These are phyloP conservation scores for Suhomyces tanzawaensis DNA, from an alignment of 805 yeast genomes.

Conservation along the genomic window DNA sequence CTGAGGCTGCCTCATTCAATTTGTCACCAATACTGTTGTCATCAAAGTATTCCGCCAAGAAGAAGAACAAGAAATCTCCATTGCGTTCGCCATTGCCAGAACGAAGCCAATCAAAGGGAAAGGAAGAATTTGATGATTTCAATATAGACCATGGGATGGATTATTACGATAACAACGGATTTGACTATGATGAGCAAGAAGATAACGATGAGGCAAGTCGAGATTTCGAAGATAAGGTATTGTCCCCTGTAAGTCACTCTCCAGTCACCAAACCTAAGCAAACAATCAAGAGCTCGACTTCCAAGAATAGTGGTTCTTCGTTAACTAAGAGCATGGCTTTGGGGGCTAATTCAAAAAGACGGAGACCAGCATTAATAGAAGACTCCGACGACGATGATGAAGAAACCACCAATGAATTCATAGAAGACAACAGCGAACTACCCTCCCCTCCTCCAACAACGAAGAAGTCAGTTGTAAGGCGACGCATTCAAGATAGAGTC, in stretches of 20 bases:
- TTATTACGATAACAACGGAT: conserved; percentile 5
- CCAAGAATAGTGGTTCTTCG: conserved; percentile 12
- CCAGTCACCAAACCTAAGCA: conserved; percentile 10
- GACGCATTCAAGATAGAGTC: conserved; percentile 5
- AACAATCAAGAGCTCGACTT: not conserved
- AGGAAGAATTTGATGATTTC: conserved; percentile 5
- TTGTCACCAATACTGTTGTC: conserved; percentile 27
- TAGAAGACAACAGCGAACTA: conserved; percentile 7
- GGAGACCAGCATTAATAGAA: conserved; percentile 10
- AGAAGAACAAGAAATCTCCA: conserved; percentile 27
- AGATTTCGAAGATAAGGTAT: conserved; percentile 10
- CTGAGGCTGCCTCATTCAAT: conserved; percentile 27
- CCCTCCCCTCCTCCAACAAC: conserved; percentile 12
- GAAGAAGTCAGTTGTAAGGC: conserved; percentile 15
- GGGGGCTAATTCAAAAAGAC: conserved; percentile 15
- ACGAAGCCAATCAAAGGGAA: conserved; percentile 3
- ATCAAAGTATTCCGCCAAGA: conserved; percentile 16
- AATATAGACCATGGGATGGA: not conserved
- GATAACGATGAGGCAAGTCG: conserved; percentile 4
- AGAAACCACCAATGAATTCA: not conserved
- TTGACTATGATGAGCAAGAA: conserved; percentile 2
- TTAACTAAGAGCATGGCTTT: conserved; percentile 36
- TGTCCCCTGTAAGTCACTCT: conserved; percentile 19
- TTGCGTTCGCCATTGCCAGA: conserved; percentile 30
- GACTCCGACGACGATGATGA: conserved; percentile 24